Conservation (phyloP, 176 grass and related monocot species). For the Puccinellia tenuiflora region DNA sequence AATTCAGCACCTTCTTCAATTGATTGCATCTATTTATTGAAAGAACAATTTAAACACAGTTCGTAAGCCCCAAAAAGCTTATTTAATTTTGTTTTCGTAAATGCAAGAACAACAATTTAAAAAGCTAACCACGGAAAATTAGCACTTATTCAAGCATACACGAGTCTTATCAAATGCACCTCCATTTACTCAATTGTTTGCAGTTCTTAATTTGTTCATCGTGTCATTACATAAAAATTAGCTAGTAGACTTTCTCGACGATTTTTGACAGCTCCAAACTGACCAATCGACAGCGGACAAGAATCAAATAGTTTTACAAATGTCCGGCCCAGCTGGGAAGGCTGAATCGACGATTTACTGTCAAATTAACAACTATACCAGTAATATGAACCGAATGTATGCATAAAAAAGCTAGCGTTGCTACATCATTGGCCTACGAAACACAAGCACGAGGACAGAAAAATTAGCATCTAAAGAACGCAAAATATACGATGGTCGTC, state of each 20-base stretch:
- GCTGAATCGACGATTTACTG: background rate
- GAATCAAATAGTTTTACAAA: slow-evolving; percentile 1
- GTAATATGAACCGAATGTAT: background rate
- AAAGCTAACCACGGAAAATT: background rate
- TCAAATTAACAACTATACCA: background rate
- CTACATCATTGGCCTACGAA: background rate
- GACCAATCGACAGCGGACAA: background rate
- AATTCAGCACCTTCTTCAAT: slow-evolving; percentile 4
- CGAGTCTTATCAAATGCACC: background rate
- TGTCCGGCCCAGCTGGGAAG: background rate
- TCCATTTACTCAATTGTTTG: background rate
- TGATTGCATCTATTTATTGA: slow-evolving; percentile 1
- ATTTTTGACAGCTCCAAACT: background rate
- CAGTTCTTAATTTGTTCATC: no score
- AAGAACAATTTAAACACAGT: background rate
- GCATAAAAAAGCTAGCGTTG: background rate
- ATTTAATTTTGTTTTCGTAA: background rate
- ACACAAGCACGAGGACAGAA: background rate
- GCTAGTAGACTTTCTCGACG: background rate
- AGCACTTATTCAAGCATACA: background rate
- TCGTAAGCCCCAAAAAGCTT: background rate
- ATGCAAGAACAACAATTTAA: background rate
- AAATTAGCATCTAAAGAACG: background rate
- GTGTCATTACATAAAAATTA: no score
- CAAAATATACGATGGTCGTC: background rate